Conservation (phyloP, 345 rosid genomes). For the Viola odorata region DNA sequence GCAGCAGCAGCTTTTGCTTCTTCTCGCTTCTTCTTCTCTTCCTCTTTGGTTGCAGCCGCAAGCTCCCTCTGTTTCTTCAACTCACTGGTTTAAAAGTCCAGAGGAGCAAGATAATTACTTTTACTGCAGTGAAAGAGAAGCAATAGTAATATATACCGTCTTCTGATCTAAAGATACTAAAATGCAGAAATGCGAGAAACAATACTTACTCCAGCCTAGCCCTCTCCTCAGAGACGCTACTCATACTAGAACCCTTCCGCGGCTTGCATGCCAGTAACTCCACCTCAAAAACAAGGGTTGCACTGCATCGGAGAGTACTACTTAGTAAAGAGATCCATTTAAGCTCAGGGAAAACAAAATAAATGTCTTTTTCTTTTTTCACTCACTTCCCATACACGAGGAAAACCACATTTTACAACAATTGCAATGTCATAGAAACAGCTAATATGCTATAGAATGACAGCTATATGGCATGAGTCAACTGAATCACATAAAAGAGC, state of each 20-base stretch:
- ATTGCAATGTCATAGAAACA: too few relatives aligned
- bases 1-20: conserved; percentile 92
- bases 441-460: too few relatives aligned
- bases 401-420: too few relatives aligned
- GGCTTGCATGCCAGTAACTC: conserved; percentile 75
- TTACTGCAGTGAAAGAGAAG: not conserved
- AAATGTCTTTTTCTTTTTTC: too few relatives aligned
- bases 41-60: conserved; percentile 73
- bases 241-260: conserved; percentile 65
- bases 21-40: conserved; percentile 81
- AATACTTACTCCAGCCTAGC: conserved; percentile 83
- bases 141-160: too few relatives aligned
- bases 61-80: conserved; percentile 88
- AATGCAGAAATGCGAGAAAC: not conserved
- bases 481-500: too few relatives aligned
- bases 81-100: conserved; percentile 40
- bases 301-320: conserved; percentile 39
- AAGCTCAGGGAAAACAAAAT: too few relatives aligned
- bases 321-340: too few relatives aligned
- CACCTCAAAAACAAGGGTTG: conserved; percentile 83
- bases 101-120: not conserved
- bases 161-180: not conserved
- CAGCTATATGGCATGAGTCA: too few relatives aligned
- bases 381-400: too few relatives aligned
- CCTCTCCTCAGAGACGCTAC: conserved; percentile 70